Conservation (phyloP, 2,329 filamentous ascomycete genomes). For the Ceratocystis diversiconidia region DNA sequence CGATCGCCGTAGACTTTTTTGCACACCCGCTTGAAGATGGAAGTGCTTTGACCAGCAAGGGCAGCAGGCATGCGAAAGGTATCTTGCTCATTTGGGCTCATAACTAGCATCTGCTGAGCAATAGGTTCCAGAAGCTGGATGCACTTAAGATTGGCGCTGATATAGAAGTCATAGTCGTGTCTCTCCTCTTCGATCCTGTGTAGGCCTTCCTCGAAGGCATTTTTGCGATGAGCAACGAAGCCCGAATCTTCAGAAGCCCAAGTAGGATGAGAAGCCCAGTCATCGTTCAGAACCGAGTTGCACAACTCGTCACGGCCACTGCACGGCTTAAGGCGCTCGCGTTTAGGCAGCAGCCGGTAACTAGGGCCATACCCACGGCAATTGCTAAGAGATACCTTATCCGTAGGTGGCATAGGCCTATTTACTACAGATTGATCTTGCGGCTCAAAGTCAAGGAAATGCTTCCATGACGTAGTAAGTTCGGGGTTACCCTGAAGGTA, state of each 20-base stretch:
- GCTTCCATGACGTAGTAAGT: constrained; percentile 76
- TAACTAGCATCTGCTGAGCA: constrained; percentile 73
- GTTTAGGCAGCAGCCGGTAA: constrained; percentile 80
- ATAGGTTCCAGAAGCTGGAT: constrained; percentile 93
- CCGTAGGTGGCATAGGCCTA: constrained; percentile 57
- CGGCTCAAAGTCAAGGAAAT: constrained; percentile 64
- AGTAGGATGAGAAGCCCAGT: constrained; percentile 96
- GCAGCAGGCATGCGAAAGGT: constrained; percentile 68
- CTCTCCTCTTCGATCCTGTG: constrained; percentile 96
- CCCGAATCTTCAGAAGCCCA: constrained; percentile 98
- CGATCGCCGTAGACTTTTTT: constrained; percentile 95
- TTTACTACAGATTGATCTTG: constrained; percentile 69
- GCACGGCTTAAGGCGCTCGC: constrained; percentile 81
- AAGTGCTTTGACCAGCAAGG: constrained; percentile 83
- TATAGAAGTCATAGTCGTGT: constrained; percentile 97
- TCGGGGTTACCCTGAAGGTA: constrained; percentile 85
- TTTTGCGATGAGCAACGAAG: constrained; percentile 95
- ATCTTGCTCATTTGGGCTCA: constrained; percentile 57
- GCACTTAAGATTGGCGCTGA: constrained; percentile 85
- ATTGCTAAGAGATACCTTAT: constrained; percentile 83
- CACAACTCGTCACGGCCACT: constrained; percentile 92
- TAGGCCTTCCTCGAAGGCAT: constrained; percentile 82
- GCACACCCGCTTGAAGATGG: constrained; percentile 91
- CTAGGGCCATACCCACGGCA: constrained; percentile 92
- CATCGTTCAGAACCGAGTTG: constrained; percentile 83